Percentiles rank a stretch among this genome's conserved stretches.
Conservation (phyloP, 208 protist species). For the Herpetomonas samuelpessoai region DNA sequence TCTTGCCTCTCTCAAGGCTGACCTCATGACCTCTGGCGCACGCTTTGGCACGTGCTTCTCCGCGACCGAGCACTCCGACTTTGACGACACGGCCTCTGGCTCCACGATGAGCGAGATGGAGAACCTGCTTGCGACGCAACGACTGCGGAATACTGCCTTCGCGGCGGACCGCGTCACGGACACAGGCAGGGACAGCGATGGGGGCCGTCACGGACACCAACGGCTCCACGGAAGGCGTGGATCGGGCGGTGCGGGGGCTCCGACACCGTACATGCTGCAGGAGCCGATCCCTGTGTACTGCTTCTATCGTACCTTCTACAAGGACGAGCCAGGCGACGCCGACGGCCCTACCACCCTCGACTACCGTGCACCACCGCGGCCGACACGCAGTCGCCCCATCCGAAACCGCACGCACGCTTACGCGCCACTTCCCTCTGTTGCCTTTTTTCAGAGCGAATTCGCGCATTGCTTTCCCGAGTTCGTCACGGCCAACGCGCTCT, state of each 20-base stretch:
- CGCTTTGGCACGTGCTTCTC: conserved; percentile 3
- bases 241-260: background rate
- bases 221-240: background rate
- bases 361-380: conserved; percentile 27
- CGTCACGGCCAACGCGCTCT: conserved; percentile 19
- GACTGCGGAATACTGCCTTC: conserved; percentile 9
- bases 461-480: conserved; percentile 27
- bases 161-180: conserved; percentile 5
- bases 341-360: conserved; percentile 30
- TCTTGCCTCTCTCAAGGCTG: background rate
- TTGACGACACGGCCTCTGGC: conserved; percentile 6
- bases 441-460: conserved; percentile 37
- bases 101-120: conserved; percentile 1
- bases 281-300: conserved; percentile 17
- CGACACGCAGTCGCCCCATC: conserved; percentile 12
- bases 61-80: conserved; percentile 14
- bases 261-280: conserved; percentile 6
- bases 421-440: conserved; percentile 40
- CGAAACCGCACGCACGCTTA: conserved; percentile 39
- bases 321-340: conserved; percentile 18
- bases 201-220: background rate
- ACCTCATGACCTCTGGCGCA: background rate
- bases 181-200: background rate
- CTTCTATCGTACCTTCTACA: conserved; percentile 52
- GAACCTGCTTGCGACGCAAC: background rate